Conservation (phyloP, 768 basidiomycete species). For the Lentinula aciculospora region DNA sequence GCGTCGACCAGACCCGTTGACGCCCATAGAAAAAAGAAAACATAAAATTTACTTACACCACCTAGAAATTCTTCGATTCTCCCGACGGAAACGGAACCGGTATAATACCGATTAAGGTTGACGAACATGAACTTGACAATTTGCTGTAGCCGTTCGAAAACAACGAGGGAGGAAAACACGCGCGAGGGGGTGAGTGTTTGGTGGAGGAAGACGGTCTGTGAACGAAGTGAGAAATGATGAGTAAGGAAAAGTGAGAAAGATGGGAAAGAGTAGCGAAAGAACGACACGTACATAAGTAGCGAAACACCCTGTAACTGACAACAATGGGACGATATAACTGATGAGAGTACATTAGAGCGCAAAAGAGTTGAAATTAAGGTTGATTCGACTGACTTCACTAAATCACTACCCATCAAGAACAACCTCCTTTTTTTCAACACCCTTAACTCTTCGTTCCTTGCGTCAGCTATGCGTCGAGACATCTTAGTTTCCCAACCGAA, state of each 20-base stretch:
- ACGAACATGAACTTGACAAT: slow-evolving; percentile 18
- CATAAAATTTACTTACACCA: too few species aligned
- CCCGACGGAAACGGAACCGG: not conserved
- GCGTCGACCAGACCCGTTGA: too few species aligned
- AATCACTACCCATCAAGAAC: slow-evolving; percentile 27
- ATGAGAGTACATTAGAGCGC: not conserved
- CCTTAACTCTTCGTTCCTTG: slow-evolving; percentile 36
- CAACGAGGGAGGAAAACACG: slow-evolving; percentile 28
- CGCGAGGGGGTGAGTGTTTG: slow-evolving; percentile 8
- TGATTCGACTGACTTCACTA: too few species aligned
- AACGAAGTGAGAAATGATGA: not conserved
- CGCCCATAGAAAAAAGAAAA: too few species aligned
- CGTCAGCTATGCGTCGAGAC: slow-evolving; percentile 29
- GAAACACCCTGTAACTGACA: slow-evolving; percentile 44
- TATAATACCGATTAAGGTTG: not conserved
- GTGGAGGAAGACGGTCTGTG: slow-evolving; percentile 7
- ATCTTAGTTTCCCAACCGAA: slow-evolving; percentile 46
- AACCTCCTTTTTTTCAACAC: slow-evolving; percentile 33
- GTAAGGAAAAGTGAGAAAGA: not conserved
- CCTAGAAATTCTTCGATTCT: not conserved
- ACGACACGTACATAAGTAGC: slow-evolving; percentile 1
- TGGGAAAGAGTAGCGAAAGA: not conserved
- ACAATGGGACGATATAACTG: slow-evolving; percentile 38
- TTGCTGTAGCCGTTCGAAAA: slow-evolving; percentile 38
- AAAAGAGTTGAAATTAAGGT: not conserved